These are phyloP conservation scores for Clonostachys rosea DNA, from an alignment of 2,329 filamentous ascomycete species.

Conservation along the genomic window DNA sequence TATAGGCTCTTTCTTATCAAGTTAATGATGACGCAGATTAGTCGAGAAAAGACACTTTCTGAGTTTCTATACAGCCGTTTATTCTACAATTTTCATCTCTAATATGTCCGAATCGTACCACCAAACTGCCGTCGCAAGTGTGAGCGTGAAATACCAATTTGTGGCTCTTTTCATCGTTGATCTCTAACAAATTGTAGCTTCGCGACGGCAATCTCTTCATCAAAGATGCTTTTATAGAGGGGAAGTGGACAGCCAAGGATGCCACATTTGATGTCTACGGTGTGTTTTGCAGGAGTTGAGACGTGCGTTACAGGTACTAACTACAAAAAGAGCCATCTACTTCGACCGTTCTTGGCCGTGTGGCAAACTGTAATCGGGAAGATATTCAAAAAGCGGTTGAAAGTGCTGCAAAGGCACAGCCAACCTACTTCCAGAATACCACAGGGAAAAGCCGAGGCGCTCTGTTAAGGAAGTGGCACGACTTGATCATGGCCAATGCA, in stretches of 20 bases:
- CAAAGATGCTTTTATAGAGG: too few species aligned
- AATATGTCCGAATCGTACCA: too few species aligned
- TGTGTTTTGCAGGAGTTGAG: neutral
- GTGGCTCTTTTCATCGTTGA: too few species aligned
- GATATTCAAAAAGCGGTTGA: neutral
- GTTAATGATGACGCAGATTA: too few species aligned
- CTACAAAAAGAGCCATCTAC: neutral
- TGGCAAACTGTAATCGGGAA: neutral
- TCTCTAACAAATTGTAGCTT: too few species aligned
- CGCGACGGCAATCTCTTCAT: too few species aligned
- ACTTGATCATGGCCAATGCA: conserved; percentile 60
- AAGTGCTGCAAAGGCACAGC: neutral
- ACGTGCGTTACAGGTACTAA: neutral
- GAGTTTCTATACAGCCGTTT: too few species aligned
- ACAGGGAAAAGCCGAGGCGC: neutral
- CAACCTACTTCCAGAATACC: neutral
- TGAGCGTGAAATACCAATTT: too few species aligned
- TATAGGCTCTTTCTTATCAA: too few species aligned
- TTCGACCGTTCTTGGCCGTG: neutral
- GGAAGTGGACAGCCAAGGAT: neutral
- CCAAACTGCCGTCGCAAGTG: too few species aligned
- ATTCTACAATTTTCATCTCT: too few species aligned
- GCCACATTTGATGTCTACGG: neutral
- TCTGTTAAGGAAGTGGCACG: conserved; percentile 63
- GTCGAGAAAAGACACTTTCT: too few species aligned